Percentiles rank a stretch among this genome's conserved stretches.
These are phyloP conservation scores for Lichtheimia ornata DNA, from an alignment of 371 early-diverging fungal species.

Conservation along the genomic window DNA sequence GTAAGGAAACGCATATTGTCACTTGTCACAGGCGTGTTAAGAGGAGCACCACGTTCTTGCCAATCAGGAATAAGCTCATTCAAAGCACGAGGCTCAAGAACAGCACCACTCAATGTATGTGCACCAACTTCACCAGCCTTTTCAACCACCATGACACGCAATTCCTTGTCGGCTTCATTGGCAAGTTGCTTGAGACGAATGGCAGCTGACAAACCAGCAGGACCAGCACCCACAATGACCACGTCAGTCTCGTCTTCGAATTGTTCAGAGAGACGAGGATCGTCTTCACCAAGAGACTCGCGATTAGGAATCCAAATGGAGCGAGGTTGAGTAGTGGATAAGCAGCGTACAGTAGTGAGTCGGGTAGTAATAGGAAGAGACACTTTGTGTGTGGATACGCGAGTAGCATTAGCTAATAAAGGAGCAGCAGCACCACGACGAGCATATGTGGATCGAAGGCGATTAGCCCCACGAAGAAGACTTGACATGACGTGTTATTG, in stretches of 20 bases:
- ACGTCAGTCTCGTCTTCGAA: conserved; percentile 92
- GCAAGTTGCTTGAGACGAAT: conserved; percentile 93
- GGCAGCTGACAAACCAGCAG: conserved; percentile 93
- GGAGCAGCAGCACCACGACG: too few relatives aligned
- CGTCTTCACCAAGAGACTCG: conserved; percentile 39
- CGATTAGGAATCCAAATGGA: conserved; percentile 42
- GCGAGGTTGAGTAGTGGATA: conserved; percentile 27
- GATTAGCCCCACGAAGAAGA: background rate
- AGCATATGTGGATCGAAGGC: too few relatives aligned
- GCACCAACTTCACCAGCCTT: conserved; percentile 96
- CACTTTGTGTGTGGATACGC: too few relatives aligned
- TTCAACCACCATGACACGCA: conserved; percentile 91
- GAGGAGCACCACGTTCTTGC: conserved; percentile 94
- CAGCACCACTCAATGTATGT: conserved; percentile 95
- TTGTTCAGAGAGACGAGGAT: conserved; percentile 53
- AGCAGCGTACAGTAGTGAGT: conserved; percentile 18
- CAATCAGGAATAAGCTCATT: conserved; percentile 97
- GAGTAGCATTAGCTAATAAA: too few relatives aligned
- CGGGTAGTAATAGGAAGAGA: too few relatives aligned
- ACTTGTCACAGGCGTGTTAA: conserved; percentile 83
- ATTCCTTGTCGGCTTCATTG: conserved; percentile 79
- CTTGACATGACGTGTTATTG: background rate
- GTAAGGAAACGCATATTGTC: conserved; percentile 92
- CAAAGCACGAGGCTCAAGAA: conserved; percentile 91
- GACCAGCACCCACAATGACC: conserved; percentile 96